phyloP scores from a whole-genome alignment of 1,139 yeast species.

The Saccharomyces uvarum region DNA sequence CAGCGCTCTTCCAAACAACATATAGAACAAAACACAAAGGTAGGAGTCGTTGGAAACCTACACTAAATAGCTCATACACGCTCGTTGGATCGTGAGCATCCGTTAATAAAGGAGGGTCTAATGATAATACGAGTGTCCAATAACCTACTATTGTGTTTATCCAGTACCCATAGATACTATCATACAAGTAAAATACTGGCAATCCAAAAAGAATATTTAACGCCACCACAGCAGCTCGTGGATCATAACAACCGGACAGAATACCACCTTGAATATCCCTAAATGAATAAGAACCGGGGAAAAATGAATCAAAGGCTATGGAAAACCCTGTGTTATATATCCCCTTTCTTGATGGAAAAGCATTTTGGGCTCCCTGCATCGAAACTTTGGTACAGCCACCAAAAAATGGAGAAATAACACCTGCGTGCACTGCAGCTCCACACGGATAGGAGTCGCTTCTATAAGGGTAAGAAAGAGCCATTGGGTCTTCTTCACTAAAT shows the following conservation, averaged over 20 bases:
- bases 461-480: constrained; percentile 48
- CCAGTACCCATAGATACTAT: constrained; percentile 58
- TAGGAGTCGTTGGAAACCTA: constrained; percentile 65
- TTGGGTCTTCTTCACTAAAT: constrained; percentile 14
- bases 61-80: constrained; percentile 55
- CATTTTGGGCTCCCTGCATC: constrained; percentile 46
- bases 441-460: constrained; percentile 87
- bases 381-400: constrained; percentile 79
- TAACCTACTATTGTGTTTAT: constrained; percentile 59
- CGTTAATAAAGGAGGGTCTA: constrained; percentile 71
- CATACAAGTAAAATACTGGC: constrained; percentile 51
- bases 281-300: constrained; percentile 67
- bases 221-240: constrained; percentile 49
- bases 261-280: constrained; percentile 33
- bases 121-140: constrained; percentile 73
- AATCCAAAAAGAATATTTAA: constrained; percentile 53
- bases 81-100: constrained; percentile 49
- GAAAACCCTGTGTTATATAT: constrained; percentile 46
- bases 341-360: constrained; percentile 44
- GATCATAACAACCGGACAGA: constrained; percentile 52
- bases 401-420: constrained; percentile 56
- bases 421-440: constrained; percentile 85
- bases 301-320: constrained; percentile 58
- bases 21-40: constrained; percentile 69
- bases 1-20: constrained; percentile 60